These are phyloP conservation scores for Musa beccarii DNA, from an alignment of 176 grass and related monocot genomes.

Conservation along the genomic window DNA sequence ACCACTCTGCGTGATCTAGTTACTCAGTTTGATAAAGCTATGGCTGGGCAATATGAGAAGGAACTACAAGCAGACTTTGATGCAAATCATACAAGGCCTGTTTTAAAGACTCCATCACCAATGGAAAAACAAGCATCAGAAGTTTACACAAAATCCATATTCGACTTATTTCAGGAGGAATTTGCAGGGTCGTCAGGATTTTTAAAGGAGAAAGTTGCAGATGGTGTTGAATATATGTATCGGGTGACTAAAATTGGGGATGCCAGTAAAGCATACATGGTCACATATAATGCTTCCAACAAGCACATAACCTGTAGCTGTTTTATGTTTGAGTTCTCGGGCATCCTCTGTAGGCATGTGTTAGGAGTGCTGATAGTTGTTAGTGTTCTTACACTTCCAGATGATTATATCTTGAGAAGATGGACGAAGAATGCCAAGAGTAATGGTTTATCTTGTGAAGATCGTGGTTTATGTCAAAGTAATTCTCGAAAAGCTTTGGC, in stretches of 20 bases:
- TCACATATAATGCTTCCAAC: constrained; percentile 31
- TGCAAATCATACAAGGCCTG: constrained; percentile 23
- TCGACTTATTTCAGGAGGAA: constrained; percentile 47
- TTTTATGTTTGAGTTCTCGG: constrained; percentile 44
- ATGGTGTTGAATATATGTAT: constrained; percentile 27
- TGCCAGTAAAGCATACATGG: constrained; percentile 31
- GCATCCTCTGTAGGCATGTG: constrained; percentile 38
- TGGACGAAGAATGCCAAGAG: constrained; percentile 49
- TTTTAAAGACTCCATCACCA: constrained; percentile 41
- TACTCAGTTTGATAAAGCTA: constrained; percentile 55
- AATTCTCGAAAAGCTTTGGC: constrained; percentile 19
- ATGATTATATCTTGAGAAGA: constrained; percentile 37
- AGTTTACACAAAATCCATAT: constrained; percentile 44
- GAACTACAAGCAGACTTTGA: constrained; percentile 41
- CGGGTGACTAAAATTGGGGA: constrained; percentile 26
- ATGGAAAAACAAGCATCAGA: constrained; percentile 60
- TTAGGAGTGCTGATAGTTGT: constrained; percentile 28
- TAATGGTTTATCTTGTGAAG: constrained; percentile 11
- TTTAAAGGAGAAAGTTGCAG: constrained; percentile 27
- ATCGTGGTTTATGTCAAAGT: constrained; percentile 4
- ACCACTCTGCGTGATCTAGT: constrained; percentile 44
- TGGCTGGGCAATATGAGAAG: constrained; percentile 31
- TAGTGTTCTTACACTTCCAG: constrained; percentile 28
- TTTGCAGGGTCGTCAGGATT: constrained; percentile 34
- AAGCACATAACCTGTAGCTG: constrained; percentile 37